Base-by-base conservation (phyloP, 192 early-diverging fungal genomes). In the Rhizoclosmatium globosum region DNA sequence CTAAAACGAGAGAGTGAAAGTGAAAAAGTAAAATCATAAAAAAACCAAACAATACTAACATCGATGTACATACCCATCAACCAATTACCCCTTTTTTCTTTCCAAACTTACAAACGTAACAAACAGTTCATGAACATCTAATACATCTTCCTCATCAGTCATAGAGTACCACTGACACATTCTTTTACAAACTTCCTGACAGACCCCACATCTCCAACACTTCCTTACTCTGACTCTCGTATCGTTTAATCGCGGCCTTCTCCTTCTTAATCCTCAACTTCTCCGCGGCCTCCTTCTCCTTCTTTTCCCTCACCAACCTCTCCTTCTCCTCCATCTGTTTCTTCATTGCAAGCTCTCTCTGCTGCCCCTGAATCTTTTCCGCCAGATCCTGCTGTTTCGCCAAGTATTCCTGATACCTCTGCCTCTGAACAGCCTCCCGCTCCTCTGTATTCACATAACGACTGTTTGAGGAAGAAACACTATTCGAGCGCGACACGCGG, bases 311-410 rank as follows among this genome's bases (percentile, higher is more conserved):
- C 60, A 19, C 60, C 53, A 56, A 9, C 38, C 60, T 62, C 60
- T 19, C 60, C 60, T 23, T 62, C 60, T 62, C 60, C 53, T 56
- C 53, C 53, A 56, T 15, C 53, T 56, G 53, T 21, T 7, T 39
- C 60, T 39, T 19, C 15, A 62, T 31, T 7, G 60, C 60, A 62
- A 62, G 19, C 1, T 62, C 66, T 42, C 43, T 68, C 66, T 68
- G 46, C 11, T 64, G 17, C n/a, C n/a, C 15, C 62, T 39, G 62
- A 46, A 42, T 42, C 66, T 21, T 21, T 64, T 64, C 61, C 9
- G 6, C 21, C 9, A 11, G 11, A 21, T 9, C 6, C 21, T 68
- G 4, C 66, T 68, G 66, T 21, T 11, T 45, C 6, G 43, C 66
- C 17, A 68, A 4, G 43, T 68, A 68, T 19, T 68, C 46, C 43